Percentiles rank a stretch among this genome's conserved stretches.
Evolutionary conservation across 164 flowering plant genomes (phyloP).

Genomic region (Cinnamomum chago): DNA sequence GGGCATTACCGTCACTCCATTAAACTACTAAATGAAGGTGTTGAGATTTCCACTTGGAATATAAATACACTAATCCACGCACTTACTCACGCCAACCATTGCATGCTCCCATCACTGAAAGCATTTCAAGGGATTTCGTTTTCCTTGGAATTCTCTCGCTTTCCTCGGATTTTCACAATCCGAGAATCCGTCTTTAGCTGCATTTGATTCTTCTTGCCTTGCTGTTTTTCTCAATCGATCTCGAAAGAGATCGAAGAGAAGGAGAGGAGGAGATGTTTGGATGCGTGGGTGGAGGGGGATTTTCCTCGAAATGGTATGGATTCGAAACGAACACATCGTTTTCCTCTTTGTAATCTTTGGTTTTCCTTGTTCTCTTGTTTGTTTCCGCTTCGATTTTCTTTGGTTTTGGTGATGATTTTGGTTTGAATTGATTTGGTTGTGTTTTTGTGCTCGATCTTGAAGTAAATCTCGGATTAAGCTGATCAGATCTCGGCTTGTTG

Average conservation of each 20-base stretch:
- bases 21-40: background rate
- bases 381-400: background rate
- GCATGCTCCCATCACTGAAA: too few relatives aligned
- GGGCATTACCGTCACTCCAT: background rate
- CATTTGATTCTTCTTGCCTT: background rate
- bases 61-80: too few relatives aligned
- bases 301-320: constrained; percentile 62
- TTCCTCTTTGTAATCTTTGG: background rate
- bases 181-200: background rate
- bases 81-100: too few relatives aligned
- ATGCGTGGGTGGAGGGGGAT: constrained; percentile 71
- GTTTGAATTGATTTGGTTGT: constrained; percentile 3
- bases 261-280: constrained; percentile 45
- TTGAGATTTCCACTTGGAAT: background rate
- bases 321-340: background rate
- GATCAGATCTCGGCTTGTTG: constrained; percentile 57
- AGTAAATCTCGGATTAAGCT: constrained; percentile 75
- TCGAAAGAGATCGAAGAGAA: background rate
- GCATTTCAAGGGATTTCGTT: too few relatives aligned
- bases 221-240: background rate
- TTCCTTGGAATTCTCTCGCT: too few relatives aligned
- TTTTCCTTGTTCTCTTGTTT: background rate
- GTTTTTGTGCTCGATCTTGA: constrained; percentile 15
- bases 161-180: too few relatives aligned
- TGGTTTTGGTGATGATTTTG: background rate